Conservation (phyloP, 768 basidiomycete genomes). For the Dioszegia hungarica region DNA sequence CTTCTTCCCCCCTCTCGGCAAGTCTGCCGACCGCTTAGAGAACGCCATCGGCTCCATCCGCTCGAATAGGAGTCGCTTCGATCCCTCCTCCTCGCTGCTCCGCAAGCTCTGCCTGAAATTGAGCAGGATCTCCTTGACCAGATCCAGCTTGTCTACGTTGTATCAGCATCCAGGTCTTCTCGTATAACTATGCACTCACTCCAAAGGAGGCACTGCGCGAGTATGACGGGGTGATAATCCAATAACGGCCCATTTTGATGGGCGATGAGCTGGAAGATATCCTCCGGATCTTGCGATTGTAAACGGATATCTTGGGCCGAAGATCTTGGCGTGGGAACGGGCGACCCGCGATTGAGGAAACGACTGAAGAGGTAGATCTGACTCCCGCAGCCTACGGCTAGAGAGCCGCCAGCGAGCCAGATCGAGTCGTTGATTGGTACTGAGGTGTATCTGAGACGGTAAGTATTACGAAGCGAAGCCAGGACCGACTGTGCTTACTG, state of each 20-base stretch:
- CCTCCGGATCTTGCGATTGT: constrained; percentile 49
- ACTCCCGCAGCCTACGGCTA: constrained; percentile 76
- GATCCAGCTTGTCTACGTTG: constrained; percentile 68
- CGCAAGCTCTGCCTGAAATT: constrained; percentile 58
- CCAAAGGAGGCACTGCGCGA: constrained; percentile 88
- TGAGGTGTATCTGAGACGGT: constrained; percentile 71
- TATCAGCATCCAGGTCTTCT: background rate
- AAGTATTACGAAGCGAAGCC: background rate
- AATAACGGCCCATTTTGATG: constrained; percentile 76
- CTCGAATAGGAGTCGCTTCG: constrained; percentile 20
- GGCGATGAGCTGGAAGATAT: constrained; percentile 77
- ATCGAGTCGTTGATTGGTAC: constrained; percentile 81
- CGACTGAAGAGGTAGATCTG: constrained; percentile 74
- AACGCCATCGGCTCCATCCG: constrained; percentile 36
- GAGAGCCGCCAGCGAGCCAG: constrained; percentile 77
- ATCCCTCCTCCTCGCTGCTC: constrained; percentile 40
- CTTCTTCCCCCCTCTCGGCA: background rate
- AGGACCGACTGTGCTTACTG: constrained; percentile 54
- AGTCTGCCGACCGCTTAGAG: constrained; percentile 3
- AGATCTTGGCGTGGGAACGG: constrained; percentile 15
- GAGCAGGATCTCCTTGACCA: constrained; percentile 75
- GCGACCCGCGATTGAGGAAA: constrained; percentile 27
- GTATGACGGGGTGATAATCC: constrained; percentile 89
- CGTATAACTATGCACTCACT: constrained; percentile 55
- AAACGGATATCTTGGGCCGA: constrained; percentile 16